Evolutionary conservation across 2,329 filamentous ascomycete species (phyloP).

Genomic region (Pezicula neosporulosa): DNA sequence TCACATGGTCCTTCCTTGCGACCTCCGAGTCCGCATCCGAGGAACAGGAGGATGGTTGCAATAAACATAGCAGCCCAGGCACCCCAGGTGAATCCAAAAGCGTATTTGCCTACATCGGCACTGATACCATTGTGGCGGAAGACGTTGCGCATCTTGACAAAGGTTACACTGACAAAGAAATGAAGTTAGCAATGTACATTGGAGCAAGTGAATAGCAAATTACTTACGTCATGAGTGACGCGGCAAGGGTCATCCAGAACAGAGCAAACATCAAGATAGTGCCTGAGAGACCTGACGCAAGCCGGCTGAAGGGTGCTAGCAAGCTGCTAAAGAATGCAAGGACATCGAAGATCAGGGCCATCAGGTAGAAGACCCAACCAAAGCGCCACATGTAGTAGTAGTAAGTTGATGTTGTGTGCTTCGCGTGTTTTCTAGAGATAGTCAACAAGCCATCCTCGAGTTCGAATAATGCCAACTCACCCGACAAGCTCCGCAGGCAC

Average conservation of each 20-base stretch:
- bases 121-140: conserved; percentile 54
- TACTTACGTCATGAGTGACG: conserved; percentile 72
- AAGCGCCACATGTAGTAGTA: conserved; percentile 89
- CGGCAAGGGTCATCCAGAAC: conserved; percentile 66
- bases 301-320: conserved; percentile 66
- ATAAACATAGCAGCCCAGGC: conserved; percentile 64
- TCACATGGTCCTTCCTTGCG: conserved; percentile 21
- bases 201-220: conserved; percentile 5
- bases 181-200: conserved; percentile 16
- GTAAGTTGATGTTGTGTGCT: conserved; percentile 48
- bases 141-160: conserved; percentile 65
- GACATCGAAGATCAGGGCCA: conserved; percentile 76
- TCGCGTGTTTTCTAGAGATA: conserved; percentile 44
- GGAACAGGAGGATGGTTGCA: conserved; percentile 63
- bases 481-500: conserved; percentile 51
- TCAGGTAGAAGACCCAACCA: conserved; percentile 87
- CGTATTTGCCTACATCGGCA: conserved; percentile 62
- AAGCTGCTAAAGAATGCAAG: conserved; percentile 65
- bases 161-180: conserved; percentile 44
- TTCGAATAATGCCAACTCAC: conserved; percentile 29
- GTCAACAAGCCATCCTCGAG: conserved; percentile 3
- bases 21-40: conserved; percentile 45
- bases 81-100: conserved; percentile 76
- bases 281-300: conserved; percentile 65
- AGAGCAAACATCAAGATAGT: conserved; percentile 55